Evolutionary conservation across 768 basidiomycete genomes (phyloP).

Genomic region (Fomitopsis pulvina): DNA sequence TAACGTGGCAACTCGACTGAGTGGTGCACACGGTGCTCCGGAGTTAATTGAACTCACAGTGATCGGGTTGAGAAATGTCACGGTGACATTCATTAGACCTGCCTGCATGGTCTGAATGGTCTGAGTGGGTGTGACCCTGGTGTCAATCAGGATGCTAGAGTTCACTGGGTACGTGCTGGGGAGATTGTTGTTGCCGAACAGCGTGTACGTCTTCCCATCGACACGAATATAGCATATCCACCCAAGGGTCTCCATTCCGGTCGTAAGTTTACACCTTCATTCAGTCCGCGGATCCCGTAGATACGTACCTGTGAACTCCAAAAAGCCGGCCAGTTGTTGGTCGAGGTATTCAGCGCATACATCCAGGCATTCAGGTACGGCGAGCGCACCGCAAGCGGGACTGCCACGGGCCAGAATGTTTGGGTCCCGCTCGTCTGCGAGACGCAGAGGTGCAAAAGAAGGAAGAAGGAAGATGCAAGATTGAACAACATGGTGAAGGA

Average conservation of each 20-base stretch:
- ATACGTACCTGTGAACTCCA: slow-evolving; percentile 1
- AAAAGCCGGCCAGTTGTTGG: slow-evolving; percentile 11
- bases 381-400: slow-evolving; percentile 21
- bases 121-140: slow-evolving; percentile 28
- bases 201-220: slow-evolving; percentile 11
- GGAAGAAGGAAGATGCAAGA: no score
- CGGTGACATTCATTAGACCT: slow-evolving; percentile 28
- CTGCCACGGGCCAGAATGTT: slow-evolving; percentile 14
- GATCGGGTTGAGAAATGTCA: slow-evolving; percentile 32
- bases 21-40: neutral
- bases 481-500: neutral
- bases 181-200: slow-evolving; percentile 7
- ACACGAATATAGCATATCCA: slow-evolving; percentile 15
- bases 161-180: neutral
- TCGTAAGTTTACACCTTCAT: no score
- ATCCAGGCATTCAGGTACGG: slow-evolving; percentile 21
- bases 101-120: slow-evolving; percentile 26
- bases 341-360: neutral
- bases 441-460: neutral
- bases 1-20: slow-evolving; percentile 3
- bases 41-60: slow-evolving; percentile 19
- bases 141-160: slow-evolving; percentile 7
- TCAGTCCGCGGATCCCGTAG: no score
- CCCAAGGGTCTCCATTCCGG: slow-evolving; percentile 7
- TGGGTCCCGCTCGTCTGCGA: neutral